These are phyloP conservation scores for Suillus plorans DNA, from an alignment of 768 basidiomycete species.

Conservation along the genomic window DNA sequence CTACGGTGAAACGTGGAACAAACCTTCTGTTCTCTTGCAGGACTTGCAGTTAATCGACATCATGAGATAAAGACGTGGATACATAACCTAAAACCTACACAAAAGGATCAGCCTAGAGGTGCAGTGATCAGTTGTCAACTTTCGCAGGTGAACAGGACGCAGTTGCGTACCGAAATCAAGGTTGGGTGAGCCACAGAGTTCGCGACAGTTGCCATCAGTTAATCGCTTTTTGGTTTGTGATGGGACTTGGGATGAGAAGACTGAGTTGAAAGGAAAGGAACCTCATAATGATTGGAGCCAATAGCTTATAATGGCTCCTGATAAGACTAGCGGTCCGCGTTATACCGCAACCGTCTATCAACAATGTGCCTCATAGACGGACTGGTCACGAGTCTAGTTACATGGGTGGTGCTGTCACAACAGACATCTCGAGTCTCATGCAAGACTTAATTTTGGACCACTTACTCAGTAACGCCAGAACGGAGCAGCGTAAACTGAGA, in stretches of 20 bases:
- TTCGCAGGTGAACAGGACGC: background rate
- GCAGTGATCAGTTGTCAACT: background rate
- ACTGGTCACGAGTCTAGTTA: too few relatives aligned
- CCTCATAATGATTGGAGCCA: background rate
- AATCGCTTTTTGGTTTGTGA: background rate
- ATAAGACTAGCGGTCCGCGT: slow-evolving; percentile 8
- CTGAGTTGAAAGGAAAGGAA: background rate
- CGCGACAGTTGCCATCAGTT: slow-evolving; percentile 54
- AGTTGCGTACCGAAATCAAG: slow-evolving; percentile 48
- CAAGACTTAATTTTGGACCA: background rate
- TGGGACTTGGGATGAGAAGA: background rate
- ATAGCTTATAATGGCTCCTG: slow-evolving; percentile 1
- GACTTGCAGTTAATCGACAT: slow-evolving; percentile 29
- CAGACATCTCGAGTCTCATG: background rate
- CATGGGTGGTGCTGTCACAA: too few relatives aligned
- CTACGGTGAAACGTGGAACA: slow-evolving; percentile 1
- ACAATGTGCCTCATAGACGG: too few relatives aligned
- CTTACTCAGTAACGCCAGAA: background rate
- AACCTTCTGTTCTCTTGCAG: slow-evolving; percentile 59
- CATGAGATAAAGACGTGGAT: slow-evolving; percentile 1
- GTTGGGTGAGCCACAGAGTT: slow-evolving; percentile 64
- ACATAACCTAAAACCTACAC: slow-evolving; percentile 40
- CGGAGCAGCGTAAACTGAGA: background rate
- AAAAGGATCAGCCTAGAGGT: slow-evolving; percentile 63
- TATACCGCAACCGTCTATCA: background rate